phyloP scores from a whole-genome alignment of 345 rosid species.

The Eucalyptus shirleyi region DNA sequence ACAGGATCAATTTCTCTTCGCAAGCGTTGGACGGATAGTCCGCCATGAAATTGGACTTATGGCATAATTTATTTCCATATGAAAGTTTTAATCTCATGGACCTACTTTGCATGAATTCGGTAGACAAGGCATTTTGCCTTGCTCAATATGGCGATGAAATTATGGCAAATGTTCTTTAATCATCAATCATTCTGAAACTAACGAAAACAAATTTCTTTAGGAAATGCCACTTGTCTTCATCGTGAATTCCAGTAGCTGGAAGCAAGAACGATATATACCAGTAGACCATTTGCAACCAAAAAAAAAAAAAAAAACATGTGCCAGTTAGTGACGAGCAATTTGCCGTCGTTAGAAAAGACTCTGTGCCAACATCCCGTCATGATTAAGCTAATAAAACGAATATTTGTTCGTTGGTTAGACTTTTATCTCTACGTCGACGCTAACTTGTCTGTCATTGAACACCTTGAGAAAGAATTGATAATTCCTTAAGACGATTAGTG shows the following conservation, averaged over 20 bases:
- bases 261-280: neutral
- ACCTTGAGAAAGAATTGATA: neutral
- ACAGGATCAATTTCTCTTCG: neutral
- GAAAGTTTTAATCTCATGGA: neutral
- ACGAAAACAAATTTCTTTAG: neutral
- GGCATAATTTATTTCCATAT: neutral
- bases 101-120: neutral
- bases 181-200: neutral
- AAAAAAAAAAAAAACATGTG: neutral
- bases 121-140: neutral
- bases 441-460: neutral
- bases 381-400: neutral
- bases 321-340: neutral
- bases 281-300: neutral
- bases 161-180: neutral
- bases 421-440: neutral
- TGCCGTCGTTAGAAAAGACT: neutral
- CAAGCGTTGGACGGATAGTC: neutral
- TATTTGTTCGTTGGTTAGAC: neutral
- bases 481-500: neutral
- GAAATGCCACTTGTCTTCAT: neutral
- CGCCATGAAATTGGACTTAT: neutral
- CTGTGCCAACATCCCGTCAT: neutral
- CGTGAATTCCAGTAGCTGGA: neutral
- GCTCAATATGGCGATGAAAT: neutral